Conservation (phyloP, 2,329 filamentous ascomycete genomes). For the Malbranchea zuffiana region DNA sequence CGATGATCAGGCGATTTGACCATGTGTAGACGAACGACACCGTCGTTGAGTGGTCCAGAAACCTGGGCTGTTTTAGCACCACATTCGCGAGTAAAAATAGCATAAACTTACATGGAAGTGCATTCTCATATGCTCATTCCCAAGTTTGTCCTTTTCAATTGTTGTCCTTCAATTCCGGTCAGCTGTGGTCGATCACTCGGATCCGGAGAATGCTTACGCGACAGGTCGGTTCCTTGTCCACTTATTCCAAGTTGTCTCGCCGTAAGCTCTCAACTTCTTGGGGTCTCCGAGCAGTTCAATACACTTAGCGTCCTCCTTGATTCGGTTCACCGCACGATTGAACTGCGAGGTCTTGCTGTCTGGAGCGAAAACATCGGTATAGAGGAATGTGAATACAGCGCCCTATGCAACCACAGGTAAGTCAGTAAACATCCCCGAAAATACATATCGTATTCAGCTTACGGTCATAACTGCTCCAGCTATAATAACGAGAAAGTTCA, state of each 20-base stretch:
- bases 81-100: not conserved
- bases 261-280: constrained; percentile 67
- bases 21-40: constrained; percentile 68
- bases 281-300: constrained; percentile 62
- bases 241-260: constrained; percentile 68
- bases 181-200: constrained; percentile 8
- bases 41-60: constrained; percentile 62
- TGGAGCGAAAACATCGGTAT: constrained; percentile 69
- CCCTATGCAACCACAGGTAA: constrained; percentile 45
- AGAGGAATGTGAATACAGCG: constrained; percentile 67
- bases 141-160: constrained; percentile 57
- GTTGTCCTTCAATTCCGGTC: constrained; percentile 46
- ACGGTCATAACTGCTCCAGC: constrained; percentile 68
- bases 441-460: constrained; percentile 21
- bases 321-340: constrained; percentile 70
- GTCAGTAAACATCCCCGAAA: constrained; percentile 7
- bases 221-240: constrained; percentile 59
- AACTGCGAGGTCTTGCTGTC: constrained; percentile 81
- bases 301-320: constrained; percentile 62
- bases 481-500: constrained; percentile 72
- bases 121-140: constrained; percentile 71
- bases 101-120: constrained; percentile 60
- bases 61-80: constrained; percentile 42
- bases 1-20: constrained; percentile 52
- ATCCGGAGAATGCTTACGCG: constrained; percentile 28